Conservation (phyloP, 2,329 filamentous ascomycete genomes). For the Colletotrichum sp. region DNA sequence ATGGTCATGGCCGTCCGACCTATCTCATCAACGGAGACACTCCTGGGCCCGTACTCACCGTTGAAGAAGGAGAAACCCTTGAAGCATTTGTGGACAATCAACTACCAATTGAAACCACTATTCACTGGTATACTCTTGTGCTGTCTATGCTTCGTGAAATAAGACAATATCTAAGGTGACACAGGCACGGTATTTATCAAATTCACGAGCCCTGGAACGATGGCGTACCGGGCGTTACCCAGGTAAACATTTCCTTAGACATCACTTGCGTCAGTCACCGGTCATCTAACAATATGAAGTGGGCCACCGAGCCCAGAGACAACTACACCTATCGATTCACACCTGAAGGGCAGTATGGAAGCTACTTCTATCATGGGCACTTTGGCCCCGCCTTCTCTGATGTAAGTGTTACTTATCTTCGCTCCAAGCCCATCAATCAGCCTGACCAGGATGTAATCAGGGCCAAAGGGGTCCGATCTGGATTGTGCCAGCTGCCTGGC, state of each 20-base stretch:
- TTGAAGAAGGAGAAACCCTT: neutral
- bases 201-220: conserved; percentile 12
- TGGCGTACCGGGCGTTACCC: conserved; percentile 5
- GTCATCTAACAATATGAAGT: neutral
- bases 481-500: conserved; percentile 5
- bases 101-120: neutral
- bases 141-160: neutral
- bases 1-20: conserved; percentile 1
- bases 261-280: neutral
- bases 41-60: neutral
- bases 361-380: conserved; percentile 7
- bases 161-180: neutral
- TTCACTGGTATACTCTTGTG: neutral
- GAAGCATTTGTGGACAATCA: conserved; percentile 13
- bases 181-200: conserved; percentile 9
- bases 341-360: conserved; percentile 6
- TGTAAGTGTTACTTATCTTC: neutral
- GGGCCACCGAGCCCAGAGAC: conserved; percentile 8
- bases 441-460: neutral
- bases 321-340: conserved; percentile 11
- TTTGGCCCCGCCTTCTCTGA: conserved; percentile 10
- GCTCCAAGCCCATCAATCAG: neutral
- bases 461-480: neutral
- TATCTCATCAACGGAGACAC: conserved; percentile 6
- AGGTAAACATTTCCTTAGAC: neutral